Conservation (phyloP, 2,329 filamentous ascomycete genomes). For the Atkinsonella hypoxylon region DNA sequence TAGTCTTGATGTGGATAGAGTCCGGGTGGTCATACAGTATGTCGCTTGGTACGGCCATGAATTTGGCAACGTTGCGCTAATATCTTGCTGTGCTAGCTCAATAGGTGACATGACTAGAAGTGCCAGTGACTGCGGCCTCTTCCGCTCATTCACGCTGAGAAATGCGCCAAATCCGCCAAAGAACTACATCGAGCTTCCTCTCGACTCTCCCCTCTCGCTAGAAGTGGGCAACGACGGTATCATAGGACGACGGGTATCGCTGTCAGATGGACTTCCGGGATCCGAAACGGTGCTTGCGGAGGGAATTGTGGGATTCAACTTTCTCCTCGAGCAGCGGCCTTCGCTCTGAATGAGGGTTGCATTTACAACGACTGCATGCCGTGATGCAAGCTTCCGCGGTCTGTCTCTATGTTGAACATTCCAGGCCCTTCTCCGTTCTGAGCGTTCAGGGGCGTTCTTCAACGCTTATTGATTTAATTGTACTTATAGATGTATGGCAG, state of each 20-base stretch:
- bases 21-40: constrained; percentile 34
- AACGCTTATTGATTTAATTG: no score
- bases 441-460: no score
- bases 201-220: constrained; percentile 28
- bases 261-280: constrained; percentile 18
- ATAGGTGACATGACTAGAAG: constrained; percentile 31
- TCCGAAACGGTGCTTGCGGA: constrained; percentile 27
- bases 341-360: neutral
- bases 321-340: constrained; percentile 12
- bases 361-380: no score
- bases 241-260: constrained; percentile 35
- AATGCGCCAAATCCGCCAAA: constrained; percentile 3
- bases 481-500: no score
- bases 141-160: constrained; percentile 25
- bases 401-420: no score
- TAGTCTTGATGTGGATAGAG: constrained; percentile 10
- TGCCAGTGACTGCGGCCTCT: constrained; percentile 29
- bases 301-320: constrained; percentile 39
- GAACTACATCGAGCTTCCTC: constrained; percentile 20
- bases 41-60: constrained; percentile 6
- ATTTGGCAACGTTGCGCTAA: neutral
- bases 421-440: no score
- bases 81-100: constrained; percentile 13
- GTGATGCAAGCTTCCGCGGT: no score
- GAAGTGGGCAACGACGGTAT: constrained; percentile 34